Percentiles rank a stretch among this genome's conserved stretches.
Evolutionary conservation across 2,329 filamentous ascomycete genomes (phyloP).

Genomic region (Verticillium longisporum): DNA sequence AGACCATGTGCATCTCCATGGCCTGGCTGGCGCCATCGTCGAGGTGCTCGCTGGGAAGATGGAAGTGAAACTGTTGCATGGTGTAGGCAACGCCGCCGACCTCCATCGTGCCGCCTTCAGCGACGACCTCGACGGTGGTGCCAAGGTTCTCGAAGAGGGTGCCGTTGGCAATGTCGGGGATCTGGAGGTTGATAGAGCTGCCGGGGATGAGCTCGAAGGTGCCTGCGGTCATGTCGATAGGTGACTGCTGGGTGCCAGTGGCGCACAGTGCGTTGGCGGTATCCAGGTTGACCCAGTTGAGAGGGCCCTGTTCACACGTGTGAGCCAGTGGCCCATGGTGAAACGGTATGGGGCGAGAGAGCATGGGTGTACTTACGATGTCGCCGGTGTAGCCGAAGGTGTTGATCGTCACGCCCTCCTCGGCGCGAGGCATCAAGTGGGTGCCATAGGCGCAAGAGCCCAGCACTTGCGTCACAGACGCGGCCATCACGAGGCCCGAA

Average conservation of each 20-base stretch:
- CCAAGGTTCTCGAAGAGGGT: slow-evolving; percentile 51
- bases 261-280: slow-evolving; percentile 32
- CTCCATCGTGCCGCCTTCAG: slow-evolving; percentile 25
- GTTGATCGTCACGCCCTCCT: slow-evolving; percentile 23
- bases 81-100: slow-evolving; percentile 27
- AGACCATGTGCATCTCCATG: slow-evolving; percentile 56
- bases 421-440: slow-evolving; percentile 22
- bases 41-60: slow-evolving; percentile 41
- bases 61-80: slow-evolving; percentile 42
- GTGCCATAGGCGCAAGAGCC: slow-evolving; percentile 34
- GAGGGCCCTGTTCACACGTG: slow-evolving; percentile 23
- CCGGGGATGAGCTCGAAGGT: slow-evolving; percentile 11
- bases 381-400: slow-evolving; percentile 29
- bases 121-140: slow-evolving; percentile 49
- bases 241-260: slow-evolving; percentile 37
- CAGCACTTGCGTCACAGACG: slow-evolving; percentile 10
- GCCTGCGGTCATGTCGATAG: slow-evolving; percentile 30
- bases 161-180: slow-evolving; percentile 30
- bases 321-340: not conserved
- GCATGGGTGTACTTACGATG: slow-evolving; percentile 18
- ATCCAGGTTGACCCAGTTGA: slow-evolving; percentile 38
- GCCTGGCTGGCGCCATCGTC: slow-evolving; percentile 36
- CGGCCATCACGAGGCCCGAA: slow-evolving; percentile 7
- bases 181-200: slow-evolving; percentile 17
- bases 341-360: not conserved